A percentile compares a stretch with the other conserved stretches of the same genome.
Evolutionary conservation across 345 rosid genomes (phyloP).

Genomic region (Lumnitzera littorea): DNA sequence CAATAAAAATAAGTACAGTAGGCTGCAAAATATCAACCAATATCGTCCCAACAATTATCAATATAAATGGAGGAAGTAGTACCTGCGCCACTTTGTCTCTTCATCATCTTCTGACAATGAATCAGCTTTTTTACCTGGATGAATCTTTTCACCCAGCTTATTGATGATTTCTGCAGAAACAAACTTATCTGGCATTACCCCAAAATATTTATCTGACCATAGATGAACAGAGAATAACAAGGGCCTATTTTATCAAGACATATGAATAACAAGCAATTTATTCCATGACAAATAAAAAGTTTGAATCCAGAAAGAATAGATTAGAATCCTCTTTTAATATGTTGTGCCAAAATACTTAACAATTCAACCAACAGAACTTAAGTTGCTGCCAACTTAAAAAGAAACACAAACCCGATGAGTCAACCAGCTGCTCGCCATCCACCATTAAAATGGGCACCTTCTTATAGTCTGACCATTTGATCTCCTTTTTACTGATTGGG

Average conservation of each 20-base stretch:
- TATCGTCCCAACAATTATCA: no score
- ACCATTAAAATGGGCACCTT: conserved; percentile 42
- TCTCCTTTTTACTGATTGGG: conserved; percentile 40
- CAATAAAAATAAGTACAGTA: not conserved
- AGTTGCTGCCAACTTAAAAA: not conserved
- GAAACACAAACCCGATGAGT: conserved; percentile 31
- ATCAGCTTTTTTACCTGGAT: conserved; percentile 7
- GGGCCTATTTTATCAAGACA: not conserved
- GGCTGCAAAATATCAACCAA: not conserved
- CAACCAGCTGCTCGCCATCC: conserved; percentile 43
- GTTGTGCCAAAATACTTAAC: not conserved
- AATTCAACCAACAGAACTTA: not conserved
- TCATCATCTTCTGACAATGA: conserved; percentile 16
- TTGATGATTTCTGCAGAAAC: conserved; percentile 25
- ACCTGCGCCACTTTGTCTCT: conserved; percentile 37
- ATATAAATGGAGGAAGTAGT: conserved; percentile 1
- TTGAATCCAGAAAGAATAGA: no score
- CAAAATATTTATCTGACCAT: not conserved
- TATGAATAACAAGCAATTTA: no score
- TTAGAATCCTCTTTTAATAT: no score
- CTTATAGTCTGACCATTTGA: conserved; percentile 43
- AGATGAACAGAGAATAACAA: not conserved
- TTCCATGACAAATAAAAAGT: no score
- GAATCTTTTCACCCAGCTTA: conserved; percentile 20
- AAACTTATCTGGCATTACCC: not conserved